These are phyloP conservation scores for Scutellaria barbata DNA, from an alignment of 257 asterid species.

Conservation along the genomic window DNA sequence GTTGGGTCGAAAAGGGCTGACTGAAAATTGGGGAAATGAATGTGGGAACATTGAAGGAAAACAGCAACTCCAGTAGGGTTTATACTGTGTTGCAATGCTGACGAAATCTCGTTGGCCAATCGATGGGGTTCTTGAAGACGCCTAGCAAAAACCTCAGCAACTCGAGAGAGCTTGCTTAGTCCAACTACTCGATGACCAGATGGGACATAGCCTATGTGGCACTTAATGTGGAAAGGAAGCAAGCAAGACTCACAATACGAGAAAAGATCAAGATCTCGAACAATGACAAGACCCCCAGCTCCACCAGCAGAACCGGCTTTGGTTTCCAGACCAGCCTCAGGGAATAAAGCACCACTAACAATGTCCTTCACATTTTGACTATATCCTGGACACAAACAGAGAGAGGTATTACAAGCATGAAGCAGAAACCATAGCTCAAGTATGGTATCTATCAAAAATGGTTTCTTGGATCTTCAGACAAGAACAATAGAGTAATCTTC, in stretches of 20 bases:
- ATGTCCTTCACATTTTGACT: slow-evolving; percentile 74
- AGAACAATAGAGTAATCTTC: neutral
- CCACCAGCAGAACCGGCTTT: slow-evolving; percentile 88
- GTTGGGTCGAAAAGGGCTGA: slow-evolving; percentile 52
- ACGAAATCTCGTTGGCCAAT: slow-evolving; percentile 72
- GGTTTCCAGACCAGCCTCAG: slow-evolving; percentile 81
- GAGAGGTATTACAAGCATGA: slow-evolving; percentile 19
- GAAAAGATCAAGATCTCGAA: slow-evolving; percentile 92
- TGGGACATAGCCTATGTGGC: slow-evolving; percentile 91
- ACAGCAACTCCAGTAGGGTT: slow-evolving; percentile 91
- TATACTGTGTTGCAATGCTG: slow-evolving; percentile 72
- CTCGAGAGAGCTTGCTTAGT: slow-evolving; percentile 92
- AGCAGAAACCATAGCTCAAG: neutral
- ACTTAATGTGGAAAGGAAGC: slow-evolving; percentile 91
- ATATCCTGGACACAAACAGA: slow-evolving; percentile 58
- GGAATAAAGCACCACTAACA: slow-evolving; percentile 85
- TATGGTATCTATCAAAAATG: neutral
- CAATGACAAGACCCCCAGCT: slow-evolving; percentile 89
- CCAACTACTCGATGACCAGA: slow-evolving; percentile 84
- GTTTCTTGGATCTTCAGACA: neutral
- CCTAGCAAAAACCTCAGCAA: slow-evolving; percentile 82
- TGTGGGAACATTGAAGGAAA: slow-evolving; percentile 75
- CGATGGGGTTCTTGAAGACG: slow-evolving; percentile 94
- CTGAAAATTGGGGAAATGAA: slow-evolving; percentile 63
- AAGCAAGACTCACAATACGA: slow-evolving; percentile 94